These are phyloP conservation scores for Cephaloascus fragrans DNA, from an alignment of 805 yeast genomes.

Conservation along the genomic window DNA sequence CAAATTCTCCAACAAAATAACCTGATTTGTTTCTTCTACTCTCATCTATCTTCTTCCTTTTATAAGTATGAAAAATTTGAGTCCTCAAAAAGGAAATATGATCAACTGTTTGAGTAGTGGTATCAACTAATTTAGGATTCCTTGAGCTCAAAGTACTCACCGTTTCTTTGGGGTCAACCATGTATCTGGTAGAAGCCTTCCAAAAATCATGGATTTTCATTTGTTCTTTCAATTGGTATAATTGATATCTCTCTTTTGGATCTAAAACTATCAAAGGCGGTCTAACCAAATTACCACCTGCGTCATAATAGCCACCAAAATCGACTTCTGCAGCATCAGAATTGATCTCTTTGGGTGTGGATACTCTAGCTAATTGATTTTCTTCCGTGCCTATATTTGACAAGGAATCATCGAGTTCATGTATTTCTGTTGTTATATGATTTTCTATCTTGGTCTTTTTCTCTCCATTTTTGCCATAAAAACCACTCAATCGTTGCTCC, in stretches of 20 bases:
- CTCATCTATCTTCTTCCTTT: constrained; percentile 1
- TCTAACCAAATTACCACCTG: constrained; percentile 25
- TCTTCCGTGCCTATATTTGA: background rate
- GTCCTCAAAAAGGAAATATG: background rate
- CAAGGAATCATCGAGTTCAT: background rate
- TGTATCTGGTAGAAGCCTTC: constrained; percentile 23
- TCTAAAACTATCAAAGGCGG: constrained; percentile 35
- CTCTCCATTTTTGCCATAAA: background rate
- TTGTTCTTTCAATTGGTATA: constrained; percentile 27
- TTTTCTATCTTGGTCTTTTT: background rate
- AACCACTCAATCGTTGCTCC: constrained; percentile 4
- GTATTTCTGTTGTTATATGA: background rate
- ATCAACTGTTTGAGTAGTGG: constrained; percentile 31
- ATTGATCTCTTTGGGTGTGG: background rate
- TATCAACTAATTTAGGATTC: constrained; percentile 21
- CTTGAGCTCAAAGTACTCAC: constrained; percentile 1
- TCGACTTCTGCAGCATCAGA: background rate
- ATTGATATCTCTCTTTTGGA: constrained; percentile 30
- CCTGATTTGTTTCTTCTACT: constrained; percentile 11
- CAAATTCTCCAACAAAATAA: constrained; percentile 23
- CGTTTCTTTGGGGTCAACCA: constrained; percentile 31
- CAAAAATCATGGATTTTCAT: constrained; percentile 24
- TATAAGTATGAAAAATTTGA: background rate
- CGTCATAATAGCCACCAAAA: constrained; percentile 18
- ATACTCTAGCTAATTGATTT: background rate